phyloP scores from a whole-genome alignment of 2,329 filamentous ascomycete species.

The Phyllosticta ampelicida region DNA sequence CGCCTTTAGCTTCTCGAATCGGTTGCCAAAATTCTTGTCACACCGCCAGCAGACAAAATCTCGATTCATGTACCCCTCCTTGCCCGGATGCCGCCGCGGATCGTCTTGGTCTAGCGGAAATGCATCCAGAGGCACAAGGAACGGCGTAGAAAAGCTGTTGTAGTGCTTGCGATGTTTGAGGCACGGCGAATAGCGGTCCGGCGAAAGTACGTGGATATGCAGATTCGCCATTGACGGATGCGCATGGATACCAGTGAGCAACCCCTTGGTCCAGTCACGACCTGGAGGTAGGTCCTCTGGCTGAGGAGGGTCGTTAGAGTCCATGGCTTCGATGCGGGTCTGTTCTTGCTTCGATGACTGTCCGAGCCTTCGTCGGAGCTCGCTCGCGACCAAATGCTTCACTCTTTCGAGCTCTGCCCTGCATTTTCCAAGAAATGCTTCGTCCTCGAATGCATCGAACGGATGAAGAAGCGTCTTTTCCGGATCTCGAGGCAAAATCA shows the following conservation, averaged over 20 bases:
- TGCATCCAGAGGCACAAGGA: conserved; percentile 67
- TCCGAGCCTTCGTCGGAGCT: conserved; percentile 62
- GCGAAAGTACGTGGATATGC: conserved; percentile 77
- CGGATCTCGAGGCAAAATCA: conserved; percentile 70
- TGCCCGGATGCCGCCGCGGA: conserved; percentile 45
- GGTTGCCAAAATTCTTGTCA: conserved; percentile 59
- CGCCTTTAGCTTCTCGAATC: conserved; percentile 61
- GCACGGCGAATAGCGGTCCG: conserved; percentile 62
- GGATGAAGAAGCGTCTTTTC: conserved; percentile 56
- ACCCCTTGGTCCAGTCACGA: conserved; percentile 65
- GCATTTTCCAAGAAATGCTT: conserved; percentile 55
- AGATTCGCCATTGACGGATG: conserved; percentile 86
- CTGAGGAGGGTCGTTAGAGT: conserved; percentile 26
- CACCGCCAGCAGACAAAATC: conserved; percentile 82
- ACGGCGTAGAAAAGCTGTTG: conserved; percentile 78
- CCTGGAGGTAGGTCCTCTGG: conserved; percentile 49
- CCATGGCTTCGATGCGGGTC: conserved; percentile 53
- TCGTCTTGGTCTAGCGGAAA: conserved; percentile 66
- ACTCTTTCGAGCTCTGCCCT: conserved; percentile 51
- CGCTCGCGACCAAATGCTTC: conserved; percentile 55
- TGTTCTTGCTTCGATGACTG: conserved; percentile 52
- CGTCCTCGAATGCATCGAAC: conserved; percentile 63
- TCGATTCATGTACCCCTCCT: conserved; percentile 48
- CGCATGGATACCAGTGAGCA: conserved; percentile 73
- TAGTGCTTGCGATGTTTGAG: conserved; percentile 82